phyloP scores from a whole-genome alignment of 129 eudicot species.

The Flaveria linearis region DNA sequence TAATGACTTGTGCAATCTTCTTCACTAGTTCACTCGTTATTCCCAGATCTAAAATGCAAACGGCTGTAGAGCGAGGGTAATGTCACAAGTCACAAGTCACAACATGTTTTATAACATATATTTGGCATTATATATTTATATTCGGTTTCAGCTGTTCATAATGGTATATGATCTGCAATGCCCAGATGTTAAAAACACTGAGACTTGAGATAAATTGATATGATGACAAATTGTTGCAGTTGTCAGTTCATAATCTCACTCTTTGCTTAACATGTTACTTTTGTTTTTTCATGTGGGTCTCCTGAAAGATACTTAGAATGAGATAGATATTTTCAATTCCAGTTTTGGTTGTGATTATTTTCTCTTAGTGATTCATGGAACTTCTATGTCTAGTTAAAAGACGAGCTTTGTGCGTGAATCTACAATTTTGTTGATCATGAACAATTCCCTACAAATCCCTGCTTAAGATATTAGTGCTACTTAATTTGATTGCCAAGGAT shows the following conservation, averaged over 20 bases:
- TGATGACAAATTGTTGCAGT: not conserved
- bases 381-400: not conserved
- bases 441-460: not conserved
- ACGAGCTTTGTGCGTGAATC: constrained; percentile 7
- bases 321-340: not conserved
- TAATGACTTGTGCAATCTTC: constrained; percentile 2
- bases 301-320: not conserved
- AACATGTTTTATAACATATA: not conserved
- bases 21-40: no score
- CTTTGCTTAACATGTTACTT: not conserved
- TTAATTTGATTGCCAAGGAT: not conserved
- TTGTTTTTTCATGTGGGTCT: not conserved
- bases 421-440: constrained; percentile 13
- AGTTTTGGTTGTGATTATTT: not conserved
- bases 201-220: not conserved
- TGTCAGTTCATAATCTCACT: not conserved
- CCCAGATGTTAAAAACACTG: not conserved
- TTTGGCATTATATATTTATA: not conserved
- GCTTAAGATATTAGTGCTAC: not conserved
- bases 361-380: not conserved
- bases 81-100: not conserved
- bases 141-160: constrained; percentile 6
- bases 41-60: no score
- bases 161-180: not conserved
- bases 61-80: not conserved